Percentiles rank a stretch among this genome's conserved stretches.
Conservation (phyloP, 495 filamentous ascomycete genomes). For the Massariosphaeria phaeospora region DNA sequence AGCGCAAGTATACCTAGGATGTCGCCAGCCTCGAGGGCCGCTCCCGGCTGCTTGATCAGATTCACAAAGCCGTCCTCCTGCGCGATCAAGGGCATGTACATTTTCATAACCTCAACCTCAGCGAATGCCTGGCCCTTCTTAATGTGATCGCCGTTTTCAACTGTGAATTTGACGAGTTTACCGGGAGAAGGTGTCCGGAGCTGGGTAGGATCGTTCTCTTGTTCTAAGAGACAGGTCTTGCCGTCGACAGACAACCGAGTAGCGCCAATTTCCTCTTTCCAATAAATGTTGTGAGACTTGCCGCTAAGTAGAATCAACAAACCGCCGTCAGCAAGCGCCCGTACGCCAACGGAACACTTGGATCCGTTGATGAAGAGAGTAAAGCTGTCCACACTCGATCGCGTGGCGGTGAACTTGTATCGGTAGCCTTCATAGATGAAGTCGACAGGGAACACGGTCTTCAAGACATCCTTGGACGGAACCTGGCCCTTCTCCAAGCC, state of each 20-base stretch:
- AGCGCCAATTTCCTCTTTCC: slow-evolving; percentile 96
- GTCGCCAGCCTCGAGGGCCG: slow-evolving; percentile 95
- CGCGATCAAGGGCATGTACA: slow-evolving; percentile 99
- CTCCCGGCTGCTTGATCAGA: slow-evolving; percentile 97
- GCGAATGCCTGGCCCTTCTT: slow-evolving; percentile 89
- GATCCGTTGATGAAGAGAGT: slow-evolving; percentile 99
- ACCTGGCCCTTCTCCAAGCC: slow-evolving; percentile 97
- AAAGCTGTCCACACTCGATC: slow-evolving; percentile 89
- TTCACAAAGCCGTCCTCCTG: slow-evolving; percentile 96
- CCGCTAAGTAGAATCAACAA: slow-evolving; percentile 86
- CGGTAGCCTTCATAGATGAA: slow-evolving; percentile 96
- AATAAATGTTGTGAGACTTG: slow-evolving; percentile 96
- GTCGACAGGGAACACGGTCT: slow-evolving; percentile 96
- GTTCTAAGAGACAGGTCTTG: slow-evolving; percentile 96
- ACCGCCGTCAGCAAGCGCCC: slow-evolving; percentile 88
- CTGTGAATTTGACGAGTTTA: slow-evolving; percentile 97
- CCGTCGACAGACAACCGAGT: slow-evolving; percentile 94
- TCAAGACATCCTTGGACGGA: slow-evolving; percentile 89
- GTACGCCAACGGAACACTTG: slow-evolving; percentile 89
- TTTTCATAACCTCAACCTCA: slow-evolving; percentile 99
- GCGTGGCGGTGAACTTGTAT: slow-evolving; percentile 97
- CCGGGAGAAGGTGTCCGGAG: slow-evolving; percentile 90
- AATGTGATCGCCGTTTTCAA: slow-evolving; percentile 95
- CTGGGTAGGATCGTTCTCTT: slow-evolving; percentile 98
- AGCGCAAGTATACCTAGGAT: slow-evolving; percentile 96